Evolutionary conservation across 495 filamentous ascomycete species (phyloP).

Genomic region (Penicillium manginii): DNA sequence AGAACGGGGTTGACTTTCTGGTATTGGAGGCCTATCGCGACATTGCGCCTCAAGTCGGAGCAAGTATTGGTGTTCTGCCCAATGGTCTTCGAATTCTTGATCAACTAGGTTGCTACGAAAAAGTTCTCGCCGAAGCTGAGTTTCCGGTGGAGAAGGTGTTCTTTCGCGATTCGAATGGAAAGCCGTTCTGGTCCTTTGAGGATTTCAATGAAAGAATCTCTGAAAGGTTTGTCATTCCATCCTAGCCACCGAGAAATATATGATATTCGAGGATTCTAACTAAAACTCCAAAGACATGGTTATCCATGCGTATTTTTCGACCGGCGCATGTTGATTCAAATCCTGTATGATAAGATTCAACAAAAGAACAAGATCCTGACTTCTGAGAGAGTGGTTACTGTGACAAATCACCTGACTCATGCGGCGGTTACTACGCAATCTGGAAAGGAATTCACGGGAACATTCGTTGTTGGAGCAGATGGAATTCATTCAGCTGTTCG

Average conservation of each 20-base stretch:
- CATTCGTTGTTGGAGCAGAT: conserved; percentile 57
- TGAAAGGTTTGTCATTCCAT: conserved; percentile 12
- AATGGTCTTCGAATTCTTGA: conserved; percentile 48
- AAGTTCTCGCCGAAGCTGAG: conserved; percentile 18
- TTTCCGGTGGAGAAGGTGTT: conserved; percentile 18
- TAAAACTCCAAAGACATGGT: conserved; percentile 12
- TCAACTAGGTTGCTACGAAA: conserved; percentile 47
- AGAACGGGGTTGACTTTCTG: conserved; percentile 52
- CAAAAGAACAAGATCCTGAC: conserved; percentile 38
- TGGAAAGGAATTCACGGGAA: conserved; percentile 40
- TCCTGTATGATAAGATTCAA: conserved; percentile 38
- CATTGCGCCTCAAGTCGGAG: conserved; percentile 45
- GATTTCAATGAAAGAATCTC: conserved; percentile 4
- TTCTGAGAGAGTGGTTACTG: conserved; percentile 34
- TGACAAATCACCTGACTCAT: conserved; percentile 24
- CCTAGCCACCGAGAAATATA: background rate
- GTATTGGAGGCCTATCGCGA: conserved; percentile 48
- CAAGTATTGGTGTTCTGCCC: conserved; percentile 39
- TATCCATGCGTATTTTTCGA: conserved; percentile 32
- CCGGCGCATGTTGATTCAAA: conserved; percentile 36
- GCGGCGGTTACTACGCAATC: conserved; percentile 37
- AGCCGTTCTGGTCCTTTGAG: conserved; percentile 12
- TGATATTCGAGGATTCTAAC: background rate
- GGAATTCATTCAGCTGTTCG: conserved; percentile 52
- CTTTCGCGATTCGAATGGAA: conserved; percentile 22